Percentiles rank a stretch among this genome's conserved stretches.
Conservation (phyloP, 768 basidiomycete species). For the Hemileccinum rubropunctum region DNA sequence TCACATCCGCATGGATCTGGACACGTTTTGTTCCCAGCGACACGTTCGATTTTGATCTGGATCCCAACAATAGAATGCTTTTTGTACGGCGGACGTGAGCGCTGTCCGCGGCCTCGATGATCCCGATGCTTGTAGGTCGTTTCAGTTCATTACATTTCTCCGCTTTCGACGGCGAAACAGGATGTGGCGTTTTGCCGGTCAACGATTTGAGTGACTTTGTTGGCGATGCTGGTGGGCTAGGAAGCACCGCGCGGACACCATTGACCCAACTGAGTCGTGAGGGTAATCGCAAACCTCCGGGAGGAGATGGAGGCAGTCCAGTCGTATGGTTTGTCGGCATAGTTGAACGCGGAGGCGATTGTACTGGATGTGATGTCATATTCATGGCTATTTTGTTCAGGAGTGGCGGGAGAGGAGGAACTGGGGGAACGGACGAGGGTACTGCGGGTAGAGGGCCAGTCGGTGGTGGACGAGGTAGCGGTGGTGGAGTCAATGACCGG, state of each 20-base stretch:
- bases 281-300: slow-evolving; percentile 31
- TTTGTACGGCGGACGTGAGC: slow-evolving; percentile 27
- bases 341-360: slow-evolving; percentile 11
- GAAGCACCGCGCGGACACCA: slow-evolving; percentile 23
- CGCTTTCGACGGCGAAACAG: slow-evolving; percentile 5
- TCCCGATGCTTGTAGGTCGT: slow-evolving; percentile 27
- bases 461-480: slow-evolving; percentile 27
- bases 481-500: slow-evolving; percentile 26
- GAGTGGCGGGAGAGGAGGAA: slow-evolving; percentile 28
- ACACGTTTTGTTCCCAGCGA: slow-evolving; percentile 27
- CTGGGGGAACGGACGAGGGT: slow-evolving; percentile 21
- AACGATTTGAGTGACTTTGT: slow-evolving; percentile 14
- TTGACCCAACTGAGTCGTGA: slow-evolving; percentile 32
- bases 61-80: slow-evolving; percentile 30
- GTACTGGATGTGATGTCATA: neutral
- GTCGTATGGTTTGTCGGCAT: neutral
- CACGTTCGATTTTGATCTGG: slow-evolving; percentile 22
- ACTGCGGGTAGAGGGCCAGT: slow-evolving; percentile 29
- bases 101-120: slow-evolving; percentile 31
- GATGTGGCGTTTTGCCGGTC: slow-evolving; percentile 1
- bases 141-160: slow-evolving; percentile 11
- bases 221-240: slow-evolving; percentile 32
- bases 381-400: slow-evolving; percentile 15
- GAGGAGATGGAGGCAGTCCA: slow-evolving; percentile 25
- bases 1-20: slow-evolving; percentile 27